Evolutionary conservation across 768 basidiomycete species (phyloP).

Genomic region (Dioszegia crocea): DNA sequence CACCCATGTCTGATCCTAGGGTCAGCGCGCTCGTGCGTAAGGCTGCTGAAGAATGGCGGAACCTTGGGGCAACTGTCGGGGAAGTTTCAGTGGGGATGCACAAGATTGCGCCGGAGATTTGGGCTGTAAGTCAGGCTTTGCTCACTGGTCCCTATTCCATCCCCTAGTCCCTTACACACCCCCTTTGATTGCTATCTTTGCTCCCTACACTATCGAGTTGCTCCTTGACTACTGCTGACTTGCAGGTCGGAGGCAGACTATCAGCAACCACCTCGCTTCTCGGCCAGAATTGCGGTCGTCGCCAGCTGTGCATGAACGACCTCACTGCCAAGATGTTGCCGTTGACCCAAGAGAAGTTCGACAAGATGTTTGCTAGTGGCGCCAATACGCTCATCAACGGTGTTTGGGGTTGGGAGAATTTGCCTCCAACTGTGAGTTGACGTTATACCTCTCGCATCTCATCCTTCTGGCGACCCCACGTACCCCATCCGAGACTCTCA

Average conservation of each 20-base stretch:
- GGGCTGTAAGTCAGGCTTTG: conserved; percentile 31
- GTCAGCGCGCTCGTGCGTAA: conserved; percentile 49
- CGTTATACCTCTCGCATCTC: background rate
- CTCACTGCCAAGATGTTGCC: conserved; percentile 44
- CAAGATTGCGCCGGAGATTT: conserved; percentile 22
- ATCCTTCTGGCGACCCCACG: no score
- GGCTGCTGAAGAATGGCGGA: conserved; percentile 50
- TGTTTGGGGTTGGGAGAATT: conserved; percentile 20
- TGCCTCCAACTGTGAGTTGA: conserved; percentile 24
- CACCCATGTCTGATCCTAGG: conserved; percentile 50
- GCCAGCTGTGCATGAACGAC: conserved; percentile 50
- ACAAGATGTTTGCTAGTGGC: conserved; percentile 34
- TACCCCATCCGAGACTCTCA: no score
- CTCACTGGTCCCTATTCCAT: conserved; percentile 9
- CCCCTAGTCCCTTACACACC: background rate
- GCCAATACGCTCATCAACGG: conserved; percentile 26
- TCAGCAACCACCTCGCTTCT: conserved; percentile 20
- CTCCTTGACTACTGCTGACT: no score
- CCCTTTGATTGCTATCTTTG: conserved; percentile 4
- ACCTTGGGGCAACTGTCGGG: conserved; percentile 53
- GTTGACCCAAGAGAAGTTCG: conserved; percentile 51
- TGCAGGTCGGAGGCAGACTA: conserved; percentile 26
- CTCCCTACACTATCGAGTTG: no score
- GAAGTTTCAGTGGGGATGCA: conserved; percentile 54
- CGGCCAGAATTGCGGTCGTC: conserved; percentile 35